A percentile compares a stretch with the other conserved stretches of the same genome.
These are phyloP conservation scores for Cephaloascus albidus DNA, from an alignment of 805 yeast species.

Conservation along the genomic window DNA sequence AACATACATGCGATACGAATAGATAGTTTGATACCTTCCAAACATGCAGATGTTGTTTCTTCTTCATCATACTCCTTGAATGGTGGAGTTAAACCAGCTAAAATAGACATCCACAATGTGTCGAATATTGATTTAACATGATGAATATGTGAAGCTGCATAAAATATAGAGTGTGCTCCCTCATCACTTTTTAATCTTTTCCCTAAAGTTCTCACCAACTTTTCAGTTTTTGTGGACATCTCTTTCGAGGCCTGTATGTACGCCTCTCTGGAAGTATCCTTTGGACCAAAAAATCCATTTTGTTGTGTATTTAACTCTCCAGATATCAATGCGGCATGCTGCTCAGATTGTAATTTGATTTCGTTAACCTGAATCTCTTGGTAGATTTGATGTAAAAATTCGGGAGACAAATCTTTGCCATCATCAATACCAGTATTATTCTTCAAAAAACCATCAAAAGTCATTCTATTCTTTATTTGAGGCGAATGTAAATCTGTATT, in stretches of 20 bases:
- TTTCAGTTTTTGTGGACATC: slow-evolving; percentile 83
- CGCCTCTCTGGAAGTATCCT: slow-evolving; percentile 69
- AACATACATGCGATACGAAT: slow-evolving; percentile 78
- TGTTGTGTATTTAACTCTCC: slow-evolving; percentile 39
- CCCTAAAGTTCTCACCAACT: slow-evolving; percentile 61
- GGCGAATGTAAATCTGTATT: slow-evolving; percentile 92
- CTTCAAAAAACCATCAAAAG: slow-evolving; percentile 73
- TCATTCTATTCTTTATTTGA: slow-evolving; percentile 81
- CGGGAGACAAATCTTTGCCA: slow-evolving; percentile 73
- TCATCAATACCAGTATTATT: slow-evolving; percentile 93
- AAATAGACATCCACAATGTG: slow-evolving; percentile 91
- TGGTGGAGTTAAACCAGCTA: slow-evolving; percentile 92
- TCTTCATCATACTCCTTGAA: slow-evolving; percentile 80
- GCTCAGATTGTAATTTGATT: slow-evolving; percentile 87
- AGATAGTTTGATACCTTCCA: slow-evolving; percentile 81
- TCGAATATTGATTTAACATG: slow-evolving; percentile 93
- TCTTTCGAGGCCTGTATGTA: slow-evolving; percentile 89
- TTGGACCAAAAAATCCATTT: slow-evolving; percentile 56
- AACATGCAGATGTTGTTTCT: slow-evolving; percentile 56
- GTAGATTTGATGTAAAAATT: slow-evolving; percentile 58
- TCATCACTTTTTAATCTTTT: slow-evolving; percentile 31
- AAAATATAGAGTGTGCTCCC: slow-evolving; percentile 39
- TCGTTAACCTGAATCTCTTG: slow-evolving; percentile 77
- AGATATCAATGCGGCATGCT: slow-evolving; percentile 79
- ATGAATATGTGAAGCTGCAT: slow-evolving; percentile 78